Base-by-base conservation (phyloP, 306 rosid species). In the Quillaja saponaria region DNA sequence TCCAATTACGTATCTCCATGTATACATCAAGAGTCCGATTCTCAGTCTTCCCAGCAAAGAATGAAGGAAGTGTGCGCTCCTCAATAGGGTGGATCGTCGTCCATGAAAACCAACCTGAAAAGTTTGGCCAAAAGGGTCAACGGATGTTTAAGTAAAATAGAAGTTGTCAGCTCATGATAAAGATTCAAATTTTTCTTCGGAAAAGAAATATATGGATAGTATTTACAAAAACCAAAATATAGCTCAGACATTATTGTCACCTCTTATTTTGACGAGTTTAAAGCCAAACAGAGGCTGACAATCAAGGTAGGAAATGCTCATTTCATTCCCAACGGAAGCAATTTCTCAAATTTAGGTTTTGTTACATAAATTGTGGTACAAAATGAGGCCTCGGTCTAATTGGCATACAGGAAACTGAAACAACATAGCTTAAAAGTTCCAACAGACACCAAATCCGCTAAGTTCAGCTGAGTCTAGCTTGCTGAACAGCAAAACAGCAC, bases 41-140 rank as follows among this genome's bases (percentile, higher is more conserved):
- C 35, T 79, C 90, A 49, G 73, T 72, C 63, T 85, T 85, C 58
- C 76, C 84, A 78, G 80, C 65, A 70, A 90, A 90, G 78, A 90
- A 90, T 58, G 90, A 79, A 34, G 91, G 77, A 84, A 90, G 39
- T 64, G 68, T 80, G 33, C 65, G 85, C 76, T 85, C 83, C 84
- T 90, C 97, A 58, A 90, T 78, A 53, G 85, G 63, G 64, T 85
- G 96, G 63, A 85, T 64, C 42, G 57, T 58, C 37, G 74, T 74
- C 97, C 97, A 90, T 1, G 90, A 83, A 80, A 87, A 90, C 97
- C 97, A 90, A 78, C 96, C 97, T 90, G 84, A 60, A 78, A 80
- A 49, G 18, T 63, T 67, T 54, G 56, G 34, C 51, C 67, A 75
- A 9, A 40, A 25, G 31, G 2, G 31, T 25, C 31, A 55, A 34